phyloP scores from a whole-genome alignment of 2,329 filamentous ascomycete species.

The Phialemoniopsis sp. region DNA sequence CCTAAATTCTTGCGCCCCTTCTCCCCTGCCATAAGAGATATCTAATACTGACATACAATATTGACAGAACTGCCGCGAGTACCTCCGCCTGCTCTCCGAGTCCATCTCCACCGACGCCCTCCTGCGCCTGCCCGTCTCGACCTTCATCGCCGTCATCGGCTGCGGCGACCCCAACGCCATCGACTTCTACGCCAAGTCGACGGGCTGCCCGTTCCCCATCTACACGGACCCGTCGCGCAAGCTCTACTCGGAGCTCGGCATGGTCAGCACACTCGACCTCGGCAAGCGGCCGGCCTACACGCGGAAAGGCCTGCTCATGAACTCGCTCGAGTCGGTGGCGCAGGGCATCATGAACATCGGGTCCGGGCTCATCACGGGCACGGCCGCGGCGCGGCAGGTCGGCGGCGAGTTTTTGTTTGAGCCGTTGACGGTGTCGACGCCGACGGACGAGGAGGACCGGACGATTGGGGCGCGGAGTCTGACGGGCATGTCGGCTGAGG shows the following conservation, averaged over 20 bases:
- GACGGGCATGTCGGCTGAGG: not conserved
- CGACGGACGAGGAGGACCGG: slow-evolving; percentile 25
- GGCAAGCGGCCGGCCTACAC: slow-evolving; percentile 63
- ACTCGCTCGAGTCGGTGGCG: slow-evolving; percentile 45
- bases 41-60: no score
- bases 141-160: slow-evolving; percentile 66
- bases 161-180: slow-evolving; percentile 69
- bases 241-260: slow-evolving; percentile 64
- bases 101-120: slow-evolving; percentile 50
- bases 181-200: slow-evolving; percentile 58
- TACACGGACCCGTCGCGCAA: slow-evolving; percentile 69
- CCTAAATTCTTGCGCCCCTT: not conserved
- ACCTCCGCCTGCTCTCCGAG: slow-evolving; percentile 58
- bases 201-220: slow-evolving; percentile 66
- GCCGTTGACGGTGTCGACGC: slow-evolving; percentile 39
- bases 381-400: slow-evolving; percentile 64
- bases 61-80: slow-evolving; percentile 76
- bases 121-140: slow-evolving; percentile 46
- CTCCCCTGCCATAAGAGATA: no score
- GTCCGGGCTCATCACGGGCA: slow-evolving; percentile 54
- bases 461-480: slow-evolving; percentile 12
- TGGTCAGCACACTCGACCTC: slow-evolving; percentile 59
- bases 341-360: slow-evolving; percentile 58
- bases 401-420: slow-evolving; percentile 80
- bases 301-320: slow-evolving; percentile 46